Evolutionary conservation across 768 basidiomycete species (phyloP), one percentile per base, ranked within the genome.

Genomic region (Lactarius trivialis): DNA sequence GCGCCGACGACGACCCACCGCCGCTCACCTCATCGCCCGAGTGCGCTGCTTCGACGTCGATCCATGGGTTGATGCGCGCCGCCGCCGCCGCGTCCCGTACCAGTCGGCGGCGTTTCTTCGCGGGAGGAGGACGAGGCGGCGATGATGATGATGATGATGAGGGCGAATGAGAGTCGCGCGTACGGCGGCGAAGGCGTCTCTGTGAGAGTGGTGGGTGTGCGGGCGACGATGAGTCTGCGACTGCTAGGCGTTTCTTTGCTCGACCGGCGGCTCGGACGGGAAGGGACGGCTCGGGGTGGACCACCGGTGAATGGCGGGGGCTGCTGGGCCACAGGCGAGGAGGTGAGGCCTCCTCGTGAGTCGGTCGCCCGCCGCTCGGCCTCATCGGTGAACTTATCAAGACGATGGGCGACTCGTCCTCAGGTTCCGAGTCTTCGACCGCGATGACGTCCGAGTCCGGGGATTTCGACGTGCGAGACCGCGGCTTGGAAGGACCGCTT

Each of bases 11-110:
- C 0, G 85, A 86, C 1, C 76, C 77, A 36, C 88, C 89, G 58
- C 77, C 80, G 67, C 85, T 86, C 58, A 78, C 77, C 68, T 93
- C 91, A 60, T 90, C 89, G 21, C 90, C 91, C 9, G 92, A 93
- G 68, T 92, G 91, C 19, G 73, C 73, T 3, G 91, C 91, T 70
- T 85, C 86, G 36, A 82, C 76, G 67, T 90, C 89, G 56, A 90
- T 77, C 70, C 85, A 76, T 1, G 74, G 77, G 65, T 78, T 75
- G 52, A 71, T 58, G 50, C 71, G 72, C 68, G 71, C 81, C 71
- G 73, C 74, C 15, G 74, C 73, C 9, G 64, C 66, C 2, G 69
- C 59, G 61, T 73, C 72, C 14, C 65, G 65, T 33, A 73, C 69
- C 45, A 2, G 45, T 66, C 68, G 71, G 61, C 70, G 56, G 17